A percentile compares a stretch with the other conserved stretches of the same genome.
phyloP scores from a whole-genome alignment of 306 rosid species.

The Pterocarpus macrocarpus region DNA sequence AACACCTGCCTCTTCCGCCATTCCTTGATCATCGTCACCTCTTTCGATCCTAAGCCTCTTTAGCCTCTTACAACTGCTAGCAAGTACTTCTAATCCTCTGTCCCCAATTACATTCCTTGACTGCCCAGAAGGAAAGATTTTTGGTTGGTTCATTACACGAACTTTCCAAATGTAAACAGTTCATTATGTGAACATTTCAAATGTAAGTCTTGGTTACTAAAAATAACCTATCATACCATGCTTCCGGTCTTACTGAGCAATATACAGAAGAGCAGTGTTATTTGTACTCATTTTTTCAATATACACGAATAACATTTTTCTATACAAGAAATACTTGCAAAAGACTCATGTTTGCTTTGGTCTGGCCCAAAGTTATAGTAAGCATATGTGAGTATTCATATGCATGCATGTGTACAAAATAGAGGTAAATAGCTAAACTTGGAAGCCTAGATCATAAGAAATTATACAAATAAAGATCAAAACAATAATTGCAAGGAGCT shows the following conservation, averaged over 20 bases:
- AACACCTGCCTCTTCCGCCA: conserved; percentile 91
- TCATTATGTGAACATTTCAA: conserved; percentile 30
- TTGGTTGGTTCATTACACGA: neutral
- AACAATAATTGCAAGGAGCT: conserved; percentile 23
- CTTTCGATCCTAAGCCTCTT: conserved; percentile 90
- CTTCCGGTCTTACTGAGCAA: neutral
- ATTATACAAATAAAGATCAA: neutral
- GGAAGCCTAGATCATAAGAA: conserved; percentile 35
- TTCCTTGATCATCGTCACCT: conserved; percentile 90
- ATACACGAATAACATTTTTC: too few species aligned
- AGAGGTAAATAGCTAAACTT: conserved; percentile 12
- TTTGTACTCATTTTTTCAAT: too few species aligned
- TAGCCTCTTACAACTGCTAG: conserved; percentile 75
- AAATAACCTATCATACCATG: conserved; percentile 8
- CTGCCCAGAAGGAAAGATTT: conserved; percentile 62
- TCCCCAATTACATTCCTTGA: conserved; percentile 96
- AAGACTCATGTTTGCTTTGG: too few species aligned
- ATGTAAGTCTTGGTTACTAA: conserved; percentile 34
- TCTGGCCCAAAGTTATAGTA: too few species aligned
- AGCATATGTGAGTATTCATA: neutral
- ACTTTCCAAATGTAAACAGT: conserved; percentile 24
- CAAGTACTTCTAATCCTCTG: conserved; percentile 92
- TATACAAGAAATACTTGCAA: too few species aligned
- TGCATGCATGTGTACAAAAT: neutral
- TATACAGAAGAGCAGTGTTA: too few species aligned